Conservation (phyloP, 352 stramenopile species). For the Phytophthora niederhauseri region DNA sequence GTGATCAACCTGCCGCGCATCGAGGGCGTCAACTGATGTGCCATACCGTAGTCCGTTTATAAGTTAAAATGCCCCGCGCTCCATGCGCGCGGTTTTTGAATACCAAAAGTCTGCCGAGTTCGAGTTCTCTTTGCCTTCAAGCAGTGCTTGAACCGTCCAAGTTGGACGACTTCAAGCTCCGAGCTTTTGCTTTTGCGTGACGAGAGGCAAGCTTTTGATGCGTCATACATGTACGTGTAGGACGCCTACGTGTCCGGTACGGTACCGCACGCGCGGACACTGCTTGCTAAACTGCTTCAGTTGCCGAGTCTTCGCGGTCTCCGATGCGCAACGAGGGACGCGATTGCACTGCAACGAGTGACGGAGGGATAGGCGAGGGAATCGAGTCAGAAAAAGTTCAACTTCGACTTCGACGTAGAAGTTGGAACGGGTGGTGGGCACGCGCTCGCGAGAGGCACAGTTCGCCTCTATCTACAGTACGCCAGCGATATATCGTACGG, state of each 20-base stretch:
- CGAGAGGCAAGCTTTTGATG: conserved; percentile 1
- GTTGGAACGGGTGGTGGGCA: conserved; percentile 20
- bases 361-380: conserved; percentile 27
- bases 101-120: neutral
- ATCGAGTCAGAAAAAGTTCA: conserved; percentile 13
- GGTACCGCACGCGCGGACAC: neutral
- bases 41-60: conserved; percentile 16
- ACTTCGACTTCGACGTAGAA: conserved; percentile 18
- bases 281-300: conserved; percentile 12
- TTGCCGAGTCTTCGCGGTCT: neutral
- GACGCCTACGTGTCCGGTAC: no score
- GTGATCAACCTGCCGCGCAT: conserved; percentile 63
- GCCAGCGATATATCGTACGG: conserved; percentile 9
- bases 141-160: neutral
- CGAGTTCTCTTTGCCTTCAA: neutral
- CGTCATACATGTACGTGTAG: neutral
- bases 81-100: conserved; percentile 12
- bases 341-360: conserved; percentile 7
- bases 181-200: no score
- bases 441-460: conserved; percentile 1
- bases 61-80: conserved; percentile 19
- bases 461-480: conserved; percentile 23
- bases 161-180: neutral
- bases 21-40: conserved; percentile 66
- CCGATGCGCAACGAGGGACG: neutral